phyloP scores from a whole-genome alignment of 2,329 filamentous ascomycete genomes.

The Neurospora sp. region DNA sequence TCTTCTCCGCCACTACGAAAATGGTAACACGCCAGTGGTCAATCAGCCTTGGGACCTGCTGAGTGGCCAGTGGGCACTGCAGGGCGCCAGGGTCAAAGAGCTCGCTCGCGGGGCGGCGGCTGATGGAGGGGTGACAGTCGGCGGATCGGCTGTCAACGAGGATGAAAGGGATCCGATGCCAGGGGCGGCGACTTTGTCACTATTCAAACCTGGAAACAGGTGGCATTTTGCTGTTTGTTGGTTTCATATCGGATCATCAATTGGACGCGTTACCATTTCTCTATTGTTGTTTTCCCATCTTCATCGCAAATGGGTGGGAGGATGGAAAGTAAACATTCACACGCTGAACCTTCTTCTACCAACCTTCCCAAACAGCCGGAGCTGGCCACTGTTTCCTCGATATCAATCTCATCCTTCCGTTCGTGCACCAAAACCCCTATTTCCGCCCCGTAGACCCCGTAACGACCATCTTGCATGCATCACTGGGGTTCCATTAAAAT shows the following conservation, averaged over 20 bases:
- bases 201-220: not conserved
- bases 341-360: not conserved
- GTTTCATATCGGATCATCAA: not conserved
- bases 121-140: not conserved
- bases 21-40: not conserved
- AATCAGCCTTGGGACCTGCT: not conserved
- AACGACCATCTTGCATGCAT: not conserved
- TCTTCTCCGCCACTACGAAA: constrained; percentile 13
- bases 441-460: not conserved
- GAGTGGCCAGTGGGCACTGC: not conserved
- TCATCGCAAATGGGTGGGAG: not conserved
- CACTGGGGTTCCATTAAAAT: not conserved
- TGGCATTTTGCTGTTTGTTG: not conserved
- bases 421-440: not conserved
- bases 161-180: not conserved
- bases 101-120: not conserved
- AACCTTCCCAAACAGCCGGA: not conserved
- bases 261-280: not conserved
- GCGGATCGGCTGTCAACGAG: too few species aligned
- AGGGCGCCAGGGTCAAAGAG: not conserved
- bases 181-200: not conserved
- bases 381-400: not conserved
- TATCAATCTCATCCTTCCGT: not conserved
- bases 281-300: not conserved
- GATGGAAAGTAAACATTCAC: not conserved